Evolutionary conservation across 1,284 basidiomycete genomes (phyloP), one percentile per base, ranked within the genome.

Genomic region (Apiotrichum mycotoxinovorans): DNA sequence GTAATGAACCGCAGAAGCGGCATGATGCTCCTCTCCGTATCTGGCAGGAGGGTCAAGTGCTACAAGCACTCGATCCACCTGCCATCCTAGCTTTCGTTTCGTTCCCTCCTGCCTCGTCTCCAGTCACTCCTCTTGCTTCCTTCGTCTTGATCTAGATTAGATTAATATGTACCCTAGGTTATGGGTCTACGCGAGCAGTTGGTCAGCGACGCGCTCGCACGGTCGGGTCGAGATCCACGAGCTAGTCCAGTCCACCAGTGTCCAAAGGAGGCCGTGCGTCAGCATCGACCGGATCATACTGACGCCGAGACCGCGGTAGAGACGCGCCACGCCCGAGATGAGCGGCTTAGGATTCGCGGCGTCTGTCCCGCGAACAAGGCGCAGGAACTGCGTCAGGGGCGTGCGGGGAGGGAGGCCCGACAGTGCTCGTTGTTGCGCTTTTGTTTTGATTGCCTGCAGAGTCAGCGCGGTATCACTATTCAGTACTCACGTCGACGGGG

Each of bases 191-290:
- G 20, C 22, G n/a, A 48, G 33, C 3, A 60, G 22, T 18, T 40
- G 41, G 51, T 62, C 48, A 37, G 22, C 57, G 3, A 42, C 18
- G 15, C 56, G 50, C 54, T 61, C 56, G 44, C 47, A 54, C 2
- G 76, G 76, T 41, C 65, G 58, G 8, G 68, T 72, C 35, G 76
- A 72, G 56, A 78, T 78, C 64, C 67, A 76, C 17, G 44, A 58
- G 34, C 69, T 65, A 1, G 71, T 70, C 53, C 64, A 67, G 60
- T 78, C 76, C 23, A 76, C 71, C 18, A 78, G 67, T 2, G 76
- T 78, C 76, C 76, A 78, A 43, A 76, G 61, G 25, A 76, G 60
- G 15, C 76, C 76, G 54, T 78, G 76, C 10, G 76, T 78, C 35
- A 78, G 64, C 68, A 78, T 76, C 4, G 71, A 73, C 12, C 76